Conservation (phyloP, 1,139 yeast genomes). For the Suhomyces terraborum region DNA sequence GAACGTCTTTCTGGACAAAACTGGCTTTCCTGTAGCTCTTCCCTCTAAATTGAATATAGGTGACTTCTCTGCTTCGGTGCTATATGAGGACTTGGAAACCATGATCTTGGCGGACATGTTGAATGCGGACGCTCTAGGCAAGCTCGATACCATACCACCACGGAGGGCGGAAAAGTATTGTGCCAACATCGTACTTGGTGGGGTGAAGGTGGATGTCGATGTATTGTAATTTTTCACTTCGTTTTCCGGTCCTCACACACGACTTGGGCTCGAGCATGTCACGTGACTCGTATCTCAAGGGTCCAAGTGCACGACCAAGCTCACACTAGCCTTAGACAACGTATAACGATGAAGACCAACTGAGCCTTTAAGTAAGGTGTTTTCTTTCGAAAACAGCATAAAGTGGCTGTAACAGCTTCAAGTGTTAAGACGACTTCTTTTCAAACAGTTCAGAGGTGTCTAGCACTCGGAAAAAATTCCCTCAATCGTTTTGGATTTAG, state of each 20-base stretch:
- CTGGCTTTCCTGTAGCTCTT: constrained; percentile 54
- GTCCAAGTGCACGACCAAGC: neutral
- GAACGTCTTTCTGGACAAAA: constrained; percentile 75
- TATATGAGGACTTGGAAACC: constrained; percentile 5
- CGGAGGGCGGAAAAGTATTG: constrained; percentile 4
- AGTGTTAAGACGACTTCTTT: too few relatives aligned
- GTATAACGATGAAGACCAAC: too few relatives aligned
- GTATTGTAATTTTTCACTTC: constrained; percentile 11
- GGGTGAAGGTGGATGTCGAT: constrained; percentile 7
- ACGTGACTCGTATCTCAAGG: neutral
- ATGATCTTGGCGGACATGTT: neutral
- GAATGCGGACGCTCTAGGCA: neutral
- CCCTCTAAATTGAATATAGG: constrained; percentile 13
- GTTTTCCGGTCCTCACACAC: constrained; percentile 3
- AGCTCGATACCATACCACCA: constrained; percentile 1
- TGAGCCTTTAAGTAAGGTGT: too few relatives aligned
- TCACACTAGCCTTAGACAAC: too few relatives aligned
- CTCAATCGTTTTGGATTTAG: too few relatives aligned
- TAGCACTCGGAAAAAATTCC: too few relatives aligned
- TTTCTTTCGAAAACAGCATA: too few relatives aligned
- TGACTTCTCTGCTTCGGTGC: constrained; percentile 6
- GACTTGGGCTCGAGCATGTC: constrained; percentile 2
- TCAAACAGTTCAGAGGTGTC: too few relatives aligned
- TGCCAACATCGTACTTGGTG: constrained; percentile 2
- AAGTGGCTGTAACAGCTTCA: too few relatives aligned